Base-by-base conservation (phyloP, 257 asterid species). In the Agastache rugosa region DNA sequence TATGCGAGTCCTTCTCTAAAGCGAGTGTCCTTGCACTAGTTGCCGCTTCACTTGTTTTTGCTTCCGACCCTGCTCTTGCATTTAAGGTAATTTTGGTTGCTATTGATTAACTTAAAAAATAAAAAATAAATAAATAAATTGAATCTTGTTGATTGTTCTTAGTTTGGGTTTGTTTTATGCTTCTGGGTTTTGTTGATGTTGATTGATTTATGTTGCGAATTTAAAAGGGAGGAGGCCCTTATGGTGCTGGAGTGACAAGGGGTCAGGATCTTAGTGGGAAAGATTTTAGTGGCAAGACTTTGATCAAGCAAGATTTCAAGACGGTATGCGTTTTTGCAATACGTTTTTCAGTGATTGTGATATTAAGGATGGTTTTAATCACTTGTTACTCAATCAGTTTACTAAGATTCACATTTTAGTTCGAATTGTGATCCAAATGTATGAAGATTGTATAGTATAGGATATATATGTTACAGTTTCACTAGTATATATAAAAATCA, bases 191-290 rank as follows among this genome's bases (percentile, higher is more conserved):
- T 80, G 37, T 61, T 63, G 6, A 45, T 76, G 72, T 31, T 44
- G 23, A 63, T 72, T 77, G 37, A 55, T 61, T 53, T 12, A 34
- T 69, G 47, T 58, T 65, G 31, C 20, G 61, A 51, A 47, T 53
- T 35, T 16, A 11, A 75, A 82, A 93, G 95, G 99, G 99, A 2
- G 97, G 99, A 73, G 99, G 99, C 42, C 97, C 99, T 25, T 94
- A 94, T 73, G 99, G 99, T 55, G 70, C 90, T 66, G 99, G 77
- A 78, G 99, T 94, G 20, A 94, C 99, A n/a, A 85, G 99, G 55
- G 99, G 99, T 22, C 99, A 94, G 75, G 99, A 94, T 83, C 97
- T 94, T 35, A 63, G 85, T 27, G 99, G 92, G 53, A 92, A 83
- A 61, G 96, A 94, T 83, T 94, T 94, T 63, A 92, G 97, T 81